Conservation (phyloP, 495 filamentous ascomycete genomes). For the Xylaria sp. region DNA sequence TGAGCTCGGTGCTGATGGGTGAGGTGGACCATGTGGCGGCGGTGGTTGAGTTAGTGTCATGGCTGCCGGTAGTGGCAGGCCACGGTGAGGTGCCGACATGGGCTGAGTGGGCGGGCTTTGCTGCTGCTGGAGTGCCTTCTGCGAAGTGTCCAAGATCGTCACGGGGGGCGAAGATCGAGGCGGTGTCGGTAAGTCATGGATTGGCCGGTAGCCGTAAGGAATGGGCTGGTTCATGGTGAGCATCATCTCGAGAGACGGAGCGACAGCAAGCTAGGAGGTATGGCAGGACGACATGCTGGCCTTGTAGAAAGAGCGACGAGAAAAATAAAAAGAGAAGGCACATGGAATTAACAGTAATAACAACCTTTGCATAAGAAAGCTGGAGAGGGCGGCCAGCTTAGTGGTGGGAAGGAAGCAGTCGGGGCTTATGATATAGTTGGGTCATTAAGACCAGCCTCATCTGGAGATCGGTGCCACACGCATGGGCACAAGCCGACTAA, state of each 20-base stretch:
- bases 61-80: constrained; percentile 75
- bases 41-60: constrained; percentile 67
- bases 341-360: constrained; percentile 49
- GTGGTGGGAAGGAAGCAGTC: constrained; percentile 51
- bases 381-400: constrained; percentile 61
- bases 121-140: constrained; percentile 50
- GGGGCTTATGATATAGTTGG: constrained; percentile 61
- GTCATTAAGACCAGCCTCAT: constrained; percentile 57
- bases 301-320: constrained; percentile 27
- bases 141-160: constrained; percentile 56
- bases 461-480: constrained; percentile 43
- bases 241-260: constrained; percentile 55
- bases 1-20: constrained; percentile 47
- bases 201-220: constrained; percentile 70
- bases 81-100: constrained; percentile 78
- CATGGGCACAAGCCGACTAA: constrained; percentile 40
- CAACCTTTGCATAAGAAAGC: constrained; percentile 59
- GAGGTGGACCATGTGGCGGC: constrained; percentile 43
- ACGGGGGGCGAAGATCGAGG: constrained; percentile 67
- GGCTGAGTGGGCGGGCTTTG: constrained; percentile 53
- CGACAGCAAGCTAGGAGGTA: constrained; percentile 36
- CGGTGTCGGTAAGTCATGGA: constrained; percentile 73
- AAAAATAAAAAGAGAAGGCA: constrained; percentile 28
- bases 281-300: constrained; percentile 35
- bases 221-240: constrained; percentile 73